Conservation (phyloP, 371 early-diverging fungal species). For the Mortierella sp. region DNA sequence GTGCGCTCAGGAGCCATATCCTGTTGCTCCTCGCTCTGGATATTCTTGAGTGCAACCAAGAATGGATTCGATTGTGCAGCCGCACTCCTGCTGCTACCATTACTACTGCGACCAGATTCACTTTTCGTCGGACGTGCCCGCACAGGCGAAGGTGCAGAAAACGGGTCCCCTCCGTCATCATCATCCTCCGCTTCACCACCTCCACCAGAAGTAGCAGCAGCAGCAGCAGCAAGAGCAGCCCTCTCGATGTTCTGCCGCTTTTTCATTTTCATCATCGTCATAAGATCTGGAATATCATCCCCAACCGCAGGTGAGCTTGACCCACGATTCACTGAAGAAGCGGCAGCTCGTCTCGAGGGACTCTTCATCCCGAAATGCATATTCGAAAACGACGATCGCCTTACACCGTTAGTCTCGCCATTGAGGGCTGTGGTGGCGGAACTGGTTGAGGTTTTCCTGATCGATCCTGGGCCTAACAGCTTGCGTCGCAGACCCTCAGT, state of each 20-base stretch:
- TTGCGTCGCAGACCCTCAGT: slow-evolving; percentile 38
- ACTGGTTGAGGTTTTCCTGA: slow-evolving; percentile 17
- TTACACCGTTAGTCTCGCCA: background rate
- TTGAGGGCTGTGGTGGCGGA: background rate
- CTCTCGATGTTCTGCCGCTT: slow-evolving; percentile 7
- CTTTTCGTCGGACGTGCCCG: background rate
- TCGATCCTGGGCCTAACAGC: slow-evolving; percentile 37
- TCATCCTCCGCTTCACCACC: background rate
- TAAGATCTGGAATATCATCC: slow-evolving; percentile 23
- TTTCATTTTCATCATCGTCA: slow-evolving; percentile 28
- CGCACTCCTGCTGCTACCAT: background rate
- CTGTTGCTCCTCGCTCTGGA: slow-evolving; percentile 8
- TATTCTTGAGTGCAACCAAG: slow-evolving; percentile 12
- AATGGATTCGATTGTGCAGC: background rate
- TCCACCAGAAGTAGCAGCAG: background rate
- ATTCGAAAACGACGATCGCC: slow-evolving; percentile 3
- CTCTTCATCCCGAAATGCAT: slow-evolving; percentile 19
- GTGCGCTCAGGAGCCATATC: background rate
- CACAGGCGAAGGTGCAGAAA: background rate
- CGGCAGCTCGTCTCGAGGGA: slow-evolving; percentile 15
- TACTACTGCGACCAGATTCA: background rate
- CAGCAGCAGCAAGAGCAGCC: background rate
- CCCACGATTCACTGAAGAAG: background rate
- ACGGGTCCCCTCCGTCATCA: background rate
- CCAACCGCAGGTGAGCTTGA: background rate